Base-by-base conservation (phyloP, 2,329 filamentous ascomycete species). In the Nakataea oryzae region DNA sequence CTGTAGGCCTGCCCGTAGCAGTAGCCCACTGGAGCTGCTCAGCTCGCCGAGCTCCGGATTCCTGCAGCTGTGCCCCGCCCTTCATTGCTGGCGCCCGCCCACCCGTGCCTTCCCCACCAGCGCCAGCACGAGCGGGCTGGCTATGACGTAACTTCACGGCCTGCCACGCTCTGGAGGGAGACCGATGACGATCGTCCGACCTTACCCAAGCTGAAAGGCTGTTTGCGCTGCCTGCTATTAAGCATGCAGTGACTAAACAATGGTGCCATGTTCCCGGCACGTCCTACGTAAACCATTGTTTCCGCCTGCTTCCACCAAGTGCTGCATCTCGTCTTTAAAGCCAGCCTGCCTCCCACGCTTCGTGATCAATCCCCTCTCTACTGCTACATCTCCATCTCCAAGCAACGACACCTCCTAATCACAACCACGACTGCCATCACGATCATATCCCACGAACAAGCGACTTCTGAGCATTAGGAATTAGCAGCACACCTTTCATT, bases 131-230 rank as follows among this genome's bases (percentile, higher is more conserved):
- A 30, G 26, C 34, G 17, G 30, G 13, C 5, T 26, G 29, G 21
- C 57, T 58, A 58, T 58, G 57, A 58, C 57, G 57, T 58, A 58
- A 41, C 41, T 13, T 47, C 41, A 27, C 57, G n/a, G 57, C 30
- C 30, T 26, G 57, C 30, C 41, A 24, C 14, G 30, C 32, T 27
- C n/a, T 14, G 30, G n/a, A 34, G 30, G n/a, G n/a, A 34, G n/a
- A 21, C 11, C 41, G 30, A 58, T 58, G 57, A 58, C 57, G 57
- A 58, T 58, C 57, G 12, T 58, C 41, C 24, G 57, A 41, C 57
- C 32, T 58, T 47, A 5, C n/a, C 30, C 57, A 58, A n/a, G 57
- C 57, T 29, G 57, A 32, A 41, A 32, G 41, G 27, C 27, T 58
- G 57, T 58, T 47, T 34, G 57, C 30, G 17, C 26, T 32, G 29